These are phyloP conservation scores for Penicillium sp. DNA, from an alignment of 2,329 filamentous ascomycete genomes.

Conservation along the genomic window DNA sequence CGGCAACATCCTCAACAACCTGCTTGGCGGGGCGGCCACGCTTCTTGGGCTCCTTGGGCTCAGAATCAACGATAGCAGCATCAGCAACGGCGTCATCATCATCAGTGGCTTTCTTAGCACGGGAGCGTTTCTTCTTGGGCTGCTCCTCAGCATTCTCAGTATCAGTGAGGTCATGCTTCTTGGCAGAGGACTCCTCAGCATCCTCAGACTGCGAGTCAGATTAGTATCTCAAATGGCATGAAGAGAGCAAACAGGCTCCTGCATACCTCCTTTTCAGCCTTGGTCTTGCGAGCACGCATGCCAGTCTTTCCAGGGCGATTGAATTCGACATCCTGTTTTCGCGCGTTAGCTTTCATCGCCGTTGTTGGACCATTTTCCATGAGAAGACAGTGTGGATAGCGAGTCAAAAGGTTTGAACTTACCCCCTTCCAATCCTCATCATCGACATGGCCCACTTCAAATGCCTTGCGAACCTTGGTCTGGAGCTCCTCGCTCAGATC, in stretches of 20 bases:
- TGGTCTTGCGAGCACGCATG: slow-evolving; percentile 49
- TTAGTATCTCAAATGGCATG: background rate
- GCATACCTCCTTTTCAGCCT: slow-evolving; percentile 5
- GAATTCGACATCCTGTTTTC: slow-evolving; percentile 65
- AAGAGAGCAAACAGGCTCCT: background rate
- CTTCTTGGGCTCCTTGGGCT: slow-evolving; percentile 28
- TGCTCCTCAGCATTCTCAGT: slow-evolving; percentile 9
- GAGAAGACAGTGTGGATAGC: too few relatives aligned
- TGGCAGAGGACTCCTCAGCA: background rate
- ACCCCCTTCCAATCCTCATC: slow-evolving; percentile 87
- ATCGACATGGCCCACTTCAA: slow-evolving; percentile 77
- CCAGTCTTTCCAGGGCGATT: slow-evolving; percentile 68
- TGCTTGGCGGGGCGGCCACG: slow-evolving; percentile 21
- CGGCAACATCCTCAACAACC: background rate
- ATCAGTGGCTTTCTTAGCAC: slow-evolving; percentile 8
- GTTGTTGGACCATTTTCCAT: background rate
- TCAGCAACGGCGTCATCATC: slow-evolving; percentile 14
- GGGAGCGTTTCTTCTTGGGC: slow-evolving; percentile 15
- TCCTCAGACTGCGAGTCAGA: slow-evolving; percentile 2
- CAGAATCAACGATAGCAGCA: slow-evolving; percentile 13
- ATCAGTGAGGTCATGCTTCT: background rate
- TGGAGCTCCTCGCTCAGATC: slow-evolving; percentile 68
- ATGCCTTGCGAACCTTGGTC: slow-evolving; percentile 69
- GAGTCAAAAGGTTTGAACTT: slow-evolving; percentile 37
- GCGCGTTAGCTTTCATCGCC: background rate